These are phyloP conservation scores for Colletotrichum sp. DNA, from an alignment of 2,329 filamentous ascomycete species.

Conservation along the genomic window DNA sequence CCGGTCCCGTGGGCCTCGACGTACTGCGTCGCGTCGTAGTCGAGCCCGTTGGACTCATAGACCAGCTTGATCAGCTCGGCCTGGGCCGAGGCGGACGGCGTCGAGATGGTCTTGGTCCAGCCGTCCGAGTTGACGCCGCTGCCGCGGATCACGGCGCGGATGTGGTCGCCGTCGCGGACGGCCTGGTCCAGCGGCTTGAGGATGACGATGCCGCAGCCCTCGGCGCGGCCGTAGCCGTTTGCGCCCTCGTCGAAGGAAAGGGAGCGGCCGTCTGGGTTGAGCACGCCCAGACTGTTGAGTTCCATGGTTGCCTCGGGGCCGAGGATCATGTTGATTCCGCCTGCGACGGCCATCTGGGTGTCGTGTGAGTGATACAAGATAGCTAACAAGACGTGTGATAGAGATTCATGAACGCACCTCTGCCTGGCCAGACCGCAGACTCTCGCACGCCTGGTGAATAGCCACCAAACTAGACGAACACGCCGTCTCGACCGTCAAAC, in stretches of 20 bases:
- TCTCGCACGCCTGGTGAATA: conserved; percentile 44
- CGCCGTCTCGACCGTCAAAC: conserved; percentile 55
- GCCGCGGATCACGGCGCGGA: conserved; percentile 38
- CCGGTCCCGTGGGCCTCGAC: conserved; percentile 11
- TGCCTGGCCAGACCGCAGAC: conserved; percentile 27
- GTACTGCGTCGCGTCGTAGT: not conserved
- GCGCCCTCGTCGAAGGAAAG: not conserved
- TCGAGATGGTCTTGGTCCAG: conserved; percentile 41
- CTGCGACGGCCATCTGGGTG: not conserved
- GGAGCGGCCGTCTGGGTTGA: conserved; percentile 36
- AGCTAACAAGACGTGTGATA: not conserved
- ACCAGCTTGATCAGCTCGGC: conserved; percentile 1
- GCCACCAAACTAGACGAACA: conserved; percentile 54
- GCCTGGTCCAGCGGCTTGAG: conserved; percentile 50
- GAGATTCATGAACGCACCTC: conserved; percentile 25
- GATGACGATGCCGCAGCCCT: conserved; percentile 33
- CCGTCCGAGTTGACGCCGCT: conserved; percentile 43
- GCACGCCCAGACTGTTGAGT: conserved; percentile 26
- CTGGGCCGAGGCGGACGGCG: conserved; percentile 31
- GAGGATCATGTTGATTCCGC: not conserved
- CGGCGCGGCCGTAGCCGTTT: conserved; percentile 1
- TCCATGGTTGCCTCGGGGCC: conserved; percentile 5
- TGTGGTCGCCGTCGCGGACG: conserved; percentile 43
- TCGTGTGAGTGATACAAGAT: conserved; percentile 16
- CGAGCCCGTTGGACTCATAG: conserved; percentile 1